Base-by-base conservation (phyloP, 257 asterid genomes). In the Cordia subcordata region DNA sequence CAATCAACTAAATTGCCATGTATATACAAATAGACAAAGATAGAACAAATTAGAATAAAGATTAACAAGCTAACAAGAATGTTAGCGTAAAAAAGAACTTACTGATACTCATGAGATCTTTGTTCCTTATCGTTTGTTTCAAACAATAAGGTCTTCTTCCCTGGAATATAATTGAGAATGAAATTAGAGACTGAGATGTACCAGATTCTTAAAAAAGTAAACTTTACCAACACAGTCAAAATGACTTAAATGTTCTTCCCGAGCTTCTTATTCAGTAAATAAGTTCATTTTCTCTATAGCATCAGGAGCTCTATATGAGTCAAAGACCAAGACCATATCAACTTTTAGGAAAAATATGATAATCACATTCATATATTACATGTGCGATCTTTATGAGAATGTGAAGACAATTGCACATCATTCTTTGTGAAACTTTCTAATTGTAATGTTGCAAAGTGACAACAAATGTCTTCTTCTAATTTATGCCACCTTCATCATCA, bases 181-280 rank as follows among this genome's bases (percentile, higher is more conserved):
- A 60, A 57, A 72, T 68, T 53, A 73, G 77, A 49, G 55, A 58
- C n/a, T 62, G 63, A 64, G 49, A 57, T 22, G 23, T 55, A 23
- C 8, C 59, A 45, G 66, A 40, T 62, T 17, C 5, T n/a, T n/a
- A n/a, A n/a, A n/a, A n/a, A 61, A 10, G 33, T 9, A 64, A 20
- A 13, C 55, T 55, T 59, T n/a, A 59, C 19, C 17, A 33, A 47
- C 21, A 72, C 32, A 57, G 50, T 51, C 39, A 47, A 46, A 58
- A 56, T 53, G 50, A 59, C 17, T 60, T 77, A 84, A 96, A 75
- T 92, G 95, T 8, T 92, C 96, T 79, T 92, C 99, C 99, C 99
- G 88, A 16, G 96, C 99, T 81, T 92, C 96, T 78, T 92, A 96
- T 76, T 92, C 99, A 14, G 96, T 96, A 78, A 92, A 92, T 9